Evolutionary conservation across 164 flowering plant species (phyloP).

Genomic region (Cinnamomum micranthum): DNA sequence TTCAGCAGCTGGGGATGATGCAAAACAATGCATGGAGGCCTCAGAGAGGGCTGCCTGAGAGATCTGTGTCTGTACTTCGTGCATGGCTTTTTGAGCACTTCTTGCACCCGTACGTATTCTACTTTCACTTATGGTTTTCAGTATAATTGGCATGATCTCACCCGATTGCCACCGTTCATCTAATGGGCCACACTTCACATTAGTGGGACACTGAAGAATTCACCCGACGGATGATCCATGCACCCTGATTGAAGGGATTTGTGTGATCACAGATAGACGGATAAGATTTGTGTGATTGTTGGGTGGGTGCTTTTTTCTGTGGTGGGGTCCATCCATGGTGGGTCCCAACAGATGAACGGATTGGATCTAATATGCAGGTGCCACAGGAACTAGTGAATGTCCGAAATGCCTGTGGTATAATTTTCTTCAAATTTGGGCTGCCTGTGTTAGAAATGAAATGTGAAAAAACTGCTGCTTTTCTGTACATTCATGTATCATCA

Average conservation of each 20-base stretch:
- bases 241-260: background rate
- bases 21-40: constrained; percentile 23
- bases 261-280: background rate
- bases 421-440: too few species aligned
- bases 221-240: background rate
- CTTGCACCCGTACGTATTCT: constrained; percentile 19
- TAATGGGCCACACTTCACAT: background rate
- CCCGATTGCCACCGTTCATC: background rate
- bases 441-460: too few species aligned
- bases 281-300: too few species aligned
- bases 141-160: background rate
- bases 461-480: too few species aligned
- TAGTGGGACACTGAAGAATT: background rate
- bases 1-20: constrained; percentile 18
- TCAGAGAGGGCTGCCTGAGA: constrained; percentile 23
- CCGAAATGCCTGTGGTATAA: too few species aligned
- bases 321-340: too few species aligned
- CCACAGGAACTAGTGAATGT: too few species aligned
- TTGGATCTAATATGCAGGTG: too few species aligned
- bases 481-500: too few species aligned
- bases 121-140: background rate
- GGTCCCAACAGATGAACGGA: too few species aligned
- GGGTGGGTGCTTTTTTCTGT: too few species aligned
- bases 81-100: constrained; percentile 28
- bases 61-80: constrained; percentile 20